Evolutionary conservation across 2,329 filamentous ascomycete species (phyloP), one percentile per base, ranked within the genome.

Genomic region (Annulohypoxylon truncatum): DNA sequence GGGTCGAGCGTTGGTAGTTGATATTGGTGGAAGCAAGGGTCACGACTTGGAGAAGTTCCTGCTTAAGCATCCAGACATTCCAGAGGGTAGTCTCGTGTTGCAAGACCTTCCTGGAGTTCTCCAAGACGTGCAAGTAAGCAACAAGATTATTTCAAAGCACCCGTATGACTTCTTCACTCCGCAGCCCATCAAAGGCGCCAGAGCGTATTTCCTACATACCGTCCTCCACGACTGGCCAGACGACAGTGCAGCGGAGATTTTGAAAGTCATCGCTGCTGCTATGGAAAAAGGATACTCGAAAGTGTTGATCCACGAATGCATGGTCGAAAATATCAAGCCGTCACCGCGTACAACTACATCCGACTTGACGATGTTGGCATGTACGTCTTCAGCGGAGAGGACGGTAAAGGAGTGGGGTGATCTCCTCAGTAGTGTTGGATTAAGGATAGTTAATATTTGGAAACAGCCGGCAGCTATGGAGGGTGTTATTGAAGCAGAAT

Each of bases 211-310:
- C 63, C 64, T 78, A 7, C 70, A 76, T 35, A 71, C 68, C 0
- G 73, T 82, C 5, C 73, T 82, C 4, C 80, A 82, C 42, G 78
- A 82, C 58, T 82, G 78, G 79, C 73, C 77, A 0, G 77, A 82
- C 48, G 70, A 71, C 12, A 68, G 75, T n/a, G 75, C 75, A 0
- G 26, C 64, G 2, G 33, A 66, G 7, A 80, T 82, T 26, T 56
- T 82, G 13, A 66, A 68, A 26, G 71, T 79, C 12, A 64, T 77
- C 4, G 13, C 71, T 61, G 18, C 76, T 2, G 73, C 71, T 7
- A 78, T 81, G 74, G 72, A 66, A 22, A 72, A 63, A 48, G 73
- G 78, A 42, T 77, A 81, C 63, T 81, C 78, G 4, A 79, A 80
- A 51, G 31, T 84, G 4, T 66, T 85, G 10, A 76, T 84, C 33